These are phyloP conservation scores for Leishmania guyanensis DNA, from an alignment of 208 protist genomes.

Conservation along the genomic window DNA sequence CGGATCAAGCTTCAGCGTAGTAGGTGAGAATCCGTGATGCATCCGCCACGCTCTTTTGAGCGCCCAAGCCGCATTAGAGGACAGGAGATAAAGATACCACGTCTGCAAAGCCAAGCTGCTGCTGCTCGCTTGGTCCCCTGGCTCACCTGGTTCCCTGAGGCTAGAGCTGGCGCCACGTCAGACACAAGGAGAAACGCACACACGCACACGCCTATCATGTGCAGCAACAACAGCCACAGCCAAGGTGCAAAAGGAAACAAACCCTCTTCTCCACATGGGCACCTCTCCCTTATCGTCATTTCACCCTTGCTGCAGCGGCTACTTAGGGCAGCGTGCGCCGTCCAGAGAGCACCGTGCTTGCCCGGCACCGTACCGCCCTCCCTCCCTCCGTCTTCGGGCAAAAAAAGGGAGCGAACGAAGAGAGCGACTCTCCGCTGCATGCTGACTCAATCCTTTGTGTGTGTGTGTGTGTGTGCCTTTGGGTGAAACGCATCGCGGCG, in stretches of 20 bases:
- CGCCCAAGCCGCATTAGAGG: background rate
- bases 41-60: background rate
- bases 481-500: background rate
- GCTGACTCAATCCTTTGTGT: background rate
- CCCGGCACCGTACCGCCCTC: background rate
- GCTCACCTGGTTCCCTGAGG: background rate
- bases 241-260: no score
- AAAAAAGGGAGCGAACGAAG: background rate
- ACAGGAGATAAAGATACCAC: background rate
- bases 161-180: background rate
- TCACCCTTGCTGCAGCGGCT: no score
- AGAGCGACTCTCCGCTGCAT: background rate
- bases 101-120: background rate
- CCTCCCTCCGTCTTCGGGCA: background rate
- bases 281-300: background rate
- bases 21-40: background rate
- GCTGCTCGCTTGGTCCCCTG: background rate
- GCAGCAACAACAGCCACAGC: background rate
- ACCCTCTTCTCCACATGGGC: background rate
- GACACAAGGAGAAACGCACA: background rate
- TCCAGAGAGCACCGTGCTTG: no score
- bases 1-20: background rate
- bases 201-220: background rate
- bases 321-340: no score
- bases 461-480: background rate